Evolutionary conservation across 2,329 filamentous ascomycete species (phyloP).

Genomic region (Beauveria bassiana): DNA sequence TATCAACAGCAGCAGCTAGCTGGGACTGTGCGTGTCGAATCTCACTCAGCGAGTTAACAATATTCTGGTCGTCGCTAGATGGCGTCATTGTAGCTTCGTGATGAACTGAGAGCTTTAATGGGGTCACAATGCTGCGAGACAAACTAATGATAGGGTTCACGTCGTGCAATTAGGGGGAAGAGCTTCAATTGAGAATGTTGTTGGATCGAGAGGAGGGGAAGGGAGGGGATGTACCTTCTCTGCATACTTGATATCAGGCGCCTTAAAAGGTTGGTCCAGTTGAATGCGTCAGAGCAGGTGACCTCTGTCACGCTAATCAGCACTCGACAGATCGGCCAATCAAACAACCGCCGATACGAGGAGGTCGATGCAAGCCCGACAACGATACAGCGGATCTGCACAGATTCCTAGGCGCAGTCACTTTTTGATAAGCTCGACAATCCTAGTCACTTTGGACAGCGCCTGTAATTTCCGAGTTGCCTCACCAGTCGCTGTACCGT

Average conservation of each 20-base stretch:
- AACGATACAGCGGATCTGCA: neutral
- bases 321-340: constrained; percentile 5
- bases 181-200: neutral
- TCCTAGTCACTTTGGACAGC: no score
- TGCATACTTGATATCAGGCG: neutral
- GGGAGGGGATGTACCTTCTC: constrained; percentile 2
- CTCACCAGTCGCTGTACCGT: neutral
- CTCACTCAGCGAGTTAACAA: constrained; percentile 25
- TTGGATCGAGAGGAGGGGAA: neutral
- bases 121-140: neutral
- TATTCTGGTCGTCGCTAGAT: neutral
- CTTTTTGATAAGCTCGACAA: neutral
- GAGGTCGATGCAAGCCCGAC: neutral
- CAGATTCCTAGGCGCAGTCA: neutral
- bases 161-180: neutral
- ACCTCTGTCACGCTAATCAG: neutral
- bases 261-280: neutral
- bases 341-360: neutral
- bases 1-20: constrained; percentile 32
- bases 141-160: neutral
- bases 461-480: no score
- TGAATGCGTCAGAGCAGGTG: constrained; percentile 2
- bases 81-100: constrained; percentile 8
- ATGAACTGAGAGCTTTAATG: neutral
- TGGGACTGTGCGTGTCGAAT: constrained; percentile 35